These are phyloP conservation scores for Nakataea oryzae DNA, from an alignment of 2,329 filamentous ascomycete genomes.

Conservation along the genomic window DNA sequence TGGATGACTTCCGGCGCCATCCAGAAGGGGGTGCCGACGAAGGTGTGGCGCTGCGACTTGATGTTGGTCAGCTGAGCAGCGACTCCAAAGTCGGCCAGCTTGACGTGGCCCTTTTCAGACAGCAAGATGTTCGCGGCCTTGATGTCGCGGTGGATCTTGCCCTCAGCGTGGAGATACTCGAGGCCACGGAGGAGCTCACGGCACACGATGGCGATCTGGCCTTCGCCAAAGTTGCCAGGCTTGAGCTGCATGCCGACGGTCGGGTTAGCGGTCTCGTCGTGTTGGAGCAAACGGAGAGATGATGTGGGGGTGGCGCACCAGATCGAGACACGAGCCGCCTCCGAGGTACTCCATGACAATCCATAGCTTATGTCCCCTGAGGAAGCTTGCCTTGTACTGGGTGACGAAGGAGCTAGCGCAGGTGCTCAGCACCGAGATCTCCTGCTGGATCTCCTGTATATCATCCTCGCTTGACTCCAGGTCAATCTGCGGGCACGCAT, in stretches of 20 bases:
- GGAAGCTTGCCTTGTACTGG: conserved; percentile 91
- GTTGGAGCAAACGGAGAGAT: not conserved
- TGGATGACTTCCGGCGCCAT: conserved; percentile 95
- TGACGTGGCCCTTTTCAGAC: conserved; percentile 83
- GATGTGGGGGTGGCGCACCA: conserved; percentile 25
- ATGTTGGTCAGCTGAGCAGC: conserved; percentile 95
- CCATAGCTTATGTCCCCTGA: conserved; percentile 96
- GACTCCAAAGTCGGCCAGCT: conserved; percentile 94
- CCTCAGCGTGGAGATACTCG: conserved; percentile 86
- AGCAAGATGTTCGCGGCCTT: conserved; percentile 94
- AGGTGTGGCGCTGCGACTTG: conserved; percentile 94
- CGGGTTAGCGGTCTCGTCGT: conserved; percentile 32
- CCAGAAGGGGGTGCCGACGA: conserved; percentile 95
- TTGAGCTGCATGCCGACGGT: conserved; percentile 45
- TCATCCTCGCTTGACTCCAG: conserved; percentile 98
- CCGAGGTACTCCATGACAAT: conserved; percentile 98
- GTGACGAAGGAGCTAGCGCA: conserved; percentile 92
- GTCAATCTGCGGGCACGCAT: conserved; percentile 62
- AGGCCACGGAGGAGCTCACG: conserved; percentile 82
- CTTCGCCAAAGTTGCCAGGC: conserved; percentile 79
- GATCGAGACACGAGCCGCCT: conserved; percentile 86
- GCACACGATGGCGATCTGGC: conserved; percentile 88
- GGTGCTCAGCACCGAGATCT: conserved; percentile 89
- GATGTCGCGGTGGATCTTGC: conserved; percentile 94
- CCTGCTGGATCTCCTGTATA: conserved; percentile 94